Evolutionary conservation across 192 early-diverging fungal genomes (phyloP).

Genomic region (Pilaira anomala): DNA sequence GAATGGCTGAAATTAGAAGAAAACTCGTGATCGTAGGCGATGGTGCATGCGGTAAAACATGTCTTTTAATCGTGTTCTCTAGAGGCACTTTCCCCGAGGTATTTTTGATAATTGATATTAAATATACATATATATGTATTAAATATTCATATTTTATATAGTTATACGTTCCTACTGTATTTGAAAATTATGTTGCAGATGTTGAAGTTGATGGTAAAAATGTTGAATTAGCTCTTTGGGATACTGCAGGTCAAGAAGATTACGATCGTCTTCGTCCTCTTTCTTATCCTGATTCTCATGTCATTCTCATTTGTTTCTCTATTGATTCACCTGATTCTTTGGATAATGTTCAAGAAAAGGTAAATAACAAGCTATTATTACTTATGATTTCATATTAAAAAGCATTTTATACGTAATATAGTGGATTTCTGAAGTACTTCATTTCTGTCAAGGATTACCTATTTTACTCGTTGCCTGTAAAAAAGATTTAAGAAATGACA

Average conservation of each 20-base stretch:
- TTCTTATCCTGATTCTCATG: conserved; percentile 88
- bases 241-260: conserved; percentile 94
- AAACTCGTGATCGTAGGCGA: conserved; percentile 94
- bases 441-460: conserved; percentile 81
- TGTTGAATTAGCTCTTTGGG: conserved; percentile 93
- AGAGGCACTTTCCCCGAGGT: conserved; percentile 85
- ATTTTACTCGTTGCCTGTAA: conserved; percentile 86
- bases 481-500: conserved; percentile 84
- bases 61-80: conserved; percentile 79
- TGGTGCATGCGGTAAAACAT: conserved; percentile 92
- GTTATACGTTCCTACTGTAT: conserved; percentile 86
- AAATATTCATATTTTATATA: conserved; percentile 8
- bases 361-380: background rate
- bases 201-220: conserved; percentile 79
- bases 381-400: background rate
- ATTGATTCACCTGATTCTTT: conserved; percentile 79
- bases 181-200: conserved; percentile 91
- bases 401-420: conserved; percentile 31
- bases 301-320: conserved; percentile 90
- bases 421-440: conserved; percentile 90
- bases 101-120: background rate
- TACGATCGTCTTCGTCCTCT: conserved; percentile 91
- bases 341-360: conserved; percentile 74
- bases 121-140: background rate
- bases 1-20: conserved; percentile 59